Evolutionary conservation across 257 asterid genomes (phyloP).

Genomic region (Rehmannia glutinosa): DNA sequence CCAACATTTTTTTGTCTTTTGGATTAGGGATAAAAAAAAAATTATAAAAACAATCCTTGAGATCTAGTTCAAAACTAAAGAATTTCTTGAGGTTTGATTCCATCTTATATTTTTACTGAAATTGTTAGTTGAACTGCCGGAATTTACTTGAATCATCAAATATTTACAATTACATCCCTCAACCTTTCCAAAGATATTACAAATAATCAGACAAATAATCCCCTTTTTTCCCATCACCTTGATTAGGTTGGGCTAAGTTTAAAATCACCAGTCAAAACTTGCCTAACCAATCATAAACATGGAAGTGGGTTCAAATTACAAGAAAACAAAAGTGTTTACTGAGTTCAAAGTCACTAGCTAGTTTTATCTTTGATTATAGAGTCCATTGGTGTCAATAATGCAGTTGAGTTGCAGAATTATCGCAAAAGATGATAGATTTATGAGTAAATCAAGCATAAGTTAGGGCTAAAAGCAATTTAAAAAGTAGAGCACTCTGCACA

Average conservation of each 20-base stretch:
- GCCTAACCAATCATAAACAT: conserved; percentile 14
- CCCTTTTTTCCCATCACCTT: background rate
- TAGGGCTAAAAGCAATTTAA: conserved; percentile 1
- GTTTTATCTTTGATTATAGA: background rate
- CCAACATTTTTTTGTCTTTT: no score
- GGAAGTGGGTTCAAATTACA: background rate
- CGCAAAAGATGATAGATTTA: no score
- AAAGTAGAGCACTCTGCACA: conserved; percentile 10
- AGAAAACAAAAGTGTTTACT: background rate
- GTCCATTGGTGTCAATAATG: background rate
- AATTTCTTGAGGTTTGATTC: no score
- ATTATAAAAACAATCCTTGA: no score
- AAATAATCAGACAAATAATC: no score
- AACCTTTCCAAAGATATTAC: no score
- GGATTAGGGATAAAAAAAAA: no score
- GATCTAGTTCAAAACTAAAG: no score
- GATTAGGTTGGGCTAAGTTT: background rate
- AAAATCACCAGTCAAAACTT: conserved; percentile 11
- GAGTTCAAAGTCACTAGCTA: background rate
- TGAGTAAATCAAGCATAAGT: background rate
- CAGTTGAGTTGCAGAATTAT: conserved; percentile 8
- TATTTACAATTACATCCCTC: no score
- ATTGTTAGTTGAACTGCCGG: no score
- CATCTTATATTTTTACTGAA: no score
- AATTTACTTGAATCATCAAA: no score